phyloP scores from a whole-genome alignment of 306 rosid species.

The Pyrus communis region DNA sequence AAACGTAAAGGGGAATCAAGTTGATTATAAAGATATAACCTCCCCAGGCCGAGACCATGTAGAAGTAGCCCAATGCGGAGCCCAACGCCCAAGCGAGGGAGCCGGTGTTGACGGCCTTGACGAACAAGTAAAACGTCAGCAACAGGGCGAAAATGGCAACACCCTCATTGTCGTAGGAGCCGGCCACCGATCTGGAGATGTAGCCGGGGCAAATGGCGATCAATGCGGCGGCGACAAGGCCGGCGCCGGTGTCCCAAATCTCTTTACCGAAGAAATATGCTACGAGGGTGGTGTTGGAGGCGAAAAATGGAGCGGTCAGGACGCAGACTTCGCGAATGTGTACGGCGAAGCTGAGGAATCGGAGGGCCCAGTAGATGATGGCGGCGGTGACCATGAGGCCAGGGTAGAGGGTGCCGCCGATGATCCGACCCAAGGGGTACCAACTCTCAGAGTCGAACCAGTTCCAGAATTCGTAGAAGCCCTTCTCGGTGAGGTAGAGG shows the following conservation, averaged over 20 bases:
- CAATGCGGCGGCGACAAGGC: slow-evolving; percentile 82
- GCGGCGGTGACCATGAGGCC: slow-evolving; percentile 98
- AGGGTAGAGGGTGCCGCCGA: slow-evolving; percentile 94
- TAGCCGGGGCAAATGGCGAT: slow-evolving; percentile 97
- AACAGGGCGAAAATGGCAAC: slow-evolving; percentile 87
- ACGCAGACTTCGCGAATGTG: slow-evolving; percentile 98
- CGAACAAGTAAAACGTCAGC: slow-evolving; percentile 77
- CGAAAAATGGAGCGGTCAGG: slow-evolving; percentile 87
- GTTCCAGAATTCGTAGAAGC: slow-evolving; percentile 96
- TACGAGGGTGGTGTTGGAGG: slow-evolving; percentile 86
- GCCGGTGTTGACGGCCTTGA: slow-evolving; percentile 90
- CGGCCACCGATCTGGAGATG: slow-evolving; percentile 92
- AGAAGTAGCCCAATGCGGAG: slow-evolving; percentile 91
- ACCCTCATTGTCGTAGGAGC: slow-evolving; percentile 95
- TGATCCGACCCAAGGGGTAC: slow-evolving; percentile 91
- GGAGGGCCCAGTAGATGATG: slow-evolving; percentile 53
- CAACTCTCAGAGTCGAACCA: slow-evolving; percentile 98
- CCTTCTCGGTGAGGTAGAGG: slow-evolving; percentile 60
- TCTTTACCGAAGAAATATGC: slow-evolving; percentile 92
- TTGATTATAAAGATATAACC: slow-evolving; percentile 60
- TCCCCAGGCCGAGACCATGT: slow-evolving; percentile 99
- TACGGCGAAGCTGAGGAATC: slow-evolving; percentile 60
- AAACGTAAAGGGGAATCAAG: slow-evolving; percentile 19
- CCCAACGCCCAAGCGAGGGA: slow-evolving; percentile 87
- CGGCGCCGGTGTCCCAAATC: slow-evolving; percentile 94